These are phyloP conservation scores for Coelastrella sp. DNA, from an alignment of 139 green algal species.

Conservation along the genomic window DNA sequence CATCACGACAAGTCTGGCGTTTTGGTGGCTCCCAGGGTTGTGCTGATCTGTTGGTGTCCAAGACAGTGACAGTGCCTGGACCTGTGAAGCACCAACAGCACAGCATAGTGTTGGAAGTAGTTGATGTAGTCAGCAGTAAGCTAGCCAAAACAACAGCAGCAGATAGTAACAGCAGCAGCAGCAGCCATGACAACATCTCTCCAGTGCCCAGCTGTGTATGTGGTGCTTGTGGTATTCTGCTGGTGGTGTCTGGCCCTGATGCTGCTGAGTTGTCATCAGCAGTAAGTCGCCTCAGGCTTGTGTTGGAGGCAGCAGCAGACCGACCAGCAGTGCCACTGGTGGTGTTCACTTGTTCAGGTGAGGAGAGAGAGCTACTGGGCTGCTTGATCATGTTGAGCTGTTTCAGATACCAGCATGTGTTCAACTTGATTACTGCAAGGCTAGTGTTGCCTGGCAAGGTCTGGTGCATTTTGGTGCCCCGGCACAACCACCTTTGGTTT, in stretches of 20 bases:
- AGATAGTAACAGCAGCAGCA: too few relatives aligned
- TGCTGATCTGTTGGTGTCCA: slow-evolving; percentile 10
- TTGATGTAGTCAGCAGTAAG: slow-evolving; percentile 17
- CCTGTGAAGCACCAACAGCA: background rate
- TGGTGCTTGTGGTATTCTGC: slow-evolving; percentile 24
- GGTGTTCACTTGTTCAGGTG: slow-evolving; percentile 23
- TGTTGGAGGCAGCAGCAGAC: background rate
- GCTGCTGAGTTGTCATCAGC: slow-evolving; percentile 4
- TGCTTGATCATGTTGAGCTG: too few relatives aligned
- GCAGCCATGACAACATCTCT: too few relatives aligned
- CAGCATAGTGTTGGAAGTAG: background rate
- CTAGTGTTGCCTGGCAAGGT: too few relatives aligned
- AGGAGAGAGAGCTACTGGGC: too few relatives aligned
- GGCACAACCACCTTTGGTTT: background rate
- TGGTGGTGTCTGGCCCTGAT: slow-evolving; percentile 24
- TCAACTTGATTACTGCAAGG: too few relatives aligned
- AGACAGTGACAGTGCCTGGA: background rate
- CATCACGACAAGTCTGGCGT: background rate
- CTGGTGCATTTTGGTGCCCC: background rate
- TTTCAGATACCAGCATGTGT: too few relatives aligned
- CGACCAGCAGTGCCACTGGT: slow-evolving; percentile 13
- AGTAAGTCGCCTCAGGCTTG: background rate
- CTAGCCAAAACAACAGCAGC: too few relatives aligned
- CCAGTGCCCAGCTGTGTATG: background rate
- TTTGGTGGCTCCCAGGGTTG: background rate